Conservation (phyloP, 345 rosid species). For the Punica granatum region DNA sequence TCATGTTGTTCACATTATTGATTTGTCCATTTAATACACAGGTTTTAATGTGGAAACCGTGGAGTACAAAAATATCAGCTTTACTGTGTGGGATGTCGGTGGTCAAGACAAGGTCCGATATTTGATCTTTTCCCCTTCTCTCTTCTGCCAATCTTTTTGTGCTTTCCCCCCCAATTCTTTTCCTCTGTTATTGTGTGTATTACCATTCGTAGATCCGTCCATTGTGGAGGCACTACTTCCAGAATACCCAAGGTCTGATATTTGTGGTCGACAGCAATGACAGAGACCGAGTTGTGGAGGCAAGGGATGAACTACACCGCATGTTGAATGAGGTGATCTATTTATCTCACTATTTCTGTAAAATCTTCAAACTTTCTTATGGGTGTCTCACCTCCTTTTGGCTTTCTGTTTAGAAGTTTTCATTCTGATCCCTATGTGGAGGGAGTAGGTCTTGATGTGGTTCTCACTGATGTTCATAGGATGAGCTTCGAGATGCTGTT, state of each 20-base stretch:
- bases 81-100: conserved; percentile 93
- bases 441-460: neutral
- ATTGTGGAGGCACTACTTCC: conserved; percentile 89
- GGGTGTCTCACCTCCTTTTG: too few species aligned
- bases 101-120: conserved; percentile 74
- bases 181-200: neutral
- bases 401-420: neutral
- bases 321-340: conserved; percentile 72
- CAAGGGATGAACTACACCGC: conserved; percentile 83
- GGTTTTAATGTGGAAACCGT: conserved; percentile 92
- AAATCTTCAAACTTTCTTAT: too few species aligned
- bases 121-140: neutral
- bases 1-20: neutral
- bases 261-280: conserved; percentile 88
- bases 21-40: conserved; percentile 7
- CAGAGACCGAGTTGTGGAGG: conserved; percentile 61
- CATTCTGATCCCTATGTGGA: neutral
- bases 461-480: conserved; percentile 28
- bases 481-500: conserved; percentile 84
- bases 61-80: conserved; percentile 87
- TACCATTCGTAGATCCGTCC: conserved; percentile 54
- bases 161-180: neutral
- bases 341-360: neutral
- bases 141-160: neutral
- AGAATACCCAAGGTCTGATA: conserved; percentile 77